A percentile compares a stretch with the other conserved stretches of the same genome.
Conservation (phyloP, 2,329 filamentous ascomycete species). For the Colletotrichum sp. region DNA sequence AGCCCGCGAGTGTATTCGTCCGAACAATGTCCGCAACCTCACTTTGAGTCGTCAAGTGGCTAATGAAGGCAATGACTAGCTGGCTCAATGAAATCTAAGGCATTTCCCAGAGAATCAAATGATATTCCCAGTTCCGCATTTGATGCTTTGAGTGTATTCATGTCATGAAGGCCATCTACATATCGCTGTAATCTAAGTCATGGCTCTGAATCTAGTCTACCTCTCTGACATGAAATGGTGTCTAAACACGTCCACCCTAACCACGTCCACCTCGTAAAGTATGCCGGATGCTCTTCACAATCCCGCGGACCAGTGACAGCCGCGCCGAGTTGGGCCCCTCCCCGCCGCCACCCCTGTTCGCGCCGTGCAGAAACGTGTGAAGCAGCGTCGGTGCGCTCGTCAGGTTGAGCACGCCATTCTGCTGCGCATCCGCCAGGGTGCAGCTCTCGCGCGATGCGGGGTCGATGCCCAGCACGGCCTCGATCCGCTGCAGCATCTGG, state of each 20-base stretch:
- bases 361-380: background rate
- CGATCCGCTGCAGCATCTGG: background rate
- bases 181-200: background rate
- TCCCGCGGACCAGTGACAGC: background rate
- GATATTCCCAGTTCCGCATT: background rate
- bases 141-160: background rate
- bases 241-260: background rate
- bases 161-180: background rate
- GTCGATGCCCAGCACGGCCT: background rate
- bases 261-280: background rate
- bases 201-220: background rate
- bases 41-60: background rate
- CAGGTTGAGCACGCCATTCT: background rate
- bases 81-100: background rate
- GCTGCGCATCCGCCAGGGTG: background rate
- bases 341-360: background rate
- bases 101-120: background rate
- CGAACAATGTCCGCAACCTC: background rate
- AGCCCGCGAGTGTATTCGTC: background rate
- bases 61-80: background rate
- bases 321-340: background rate
- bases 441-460: background rate
- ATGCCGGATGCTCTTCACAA: background rate
- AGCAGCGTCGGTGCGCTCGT: background rate
- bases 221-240: background rate